Conservation (phyloP, 192 early-diverging fungal genomes). For the Thoreauomyces humboldtii region DNA sequence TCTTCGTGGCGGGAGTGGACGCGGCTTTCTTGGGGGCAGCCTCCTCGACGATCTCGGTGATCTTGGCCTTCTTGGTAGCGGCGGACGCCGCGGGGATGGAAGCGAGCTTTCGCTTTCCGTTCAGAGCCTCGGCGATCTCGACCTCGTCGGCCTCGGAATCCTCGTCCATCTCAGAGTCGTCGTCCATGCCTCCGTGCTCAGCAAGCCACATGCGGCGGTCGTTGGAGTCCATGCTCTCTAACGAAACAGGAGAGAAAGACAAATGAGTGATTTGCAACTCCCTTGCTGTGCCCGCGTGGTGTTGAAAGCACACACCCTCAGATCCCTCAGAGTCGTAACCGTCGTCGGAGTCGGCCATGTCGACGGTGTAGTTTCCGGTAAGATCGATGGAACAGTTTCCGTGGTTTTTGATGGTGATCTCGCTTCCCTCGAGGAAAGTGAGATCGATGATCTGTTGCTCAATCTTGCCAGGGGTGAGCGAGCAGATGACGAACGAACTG, state of each 20-base stretch:
- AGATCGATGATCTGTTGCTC: slow-evolving; percentile 78
- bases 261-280: background rate
- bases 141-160: slow-evolving; percentile 47
- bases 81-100: slow-evolving; percentile 28
- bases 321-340: slow-evolving; percentile 43
- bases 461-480: slow-evolving; percentile 69
- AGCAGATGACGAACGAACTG: slow-evolving; percentile 76
- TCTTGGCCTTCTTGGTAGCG: slow-evolving; percentile 34
- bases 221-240: too few relatives aligned
- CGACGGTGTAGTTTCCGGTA: slow-evolving; percentile 70
- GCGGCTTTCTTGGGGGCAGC: slow-evolving; percentile 37
- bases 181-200: slow-evolving; percentile 29
- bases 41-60: slow-evolving; percentile 39
- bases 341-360: slow-evolving; percentile 45
- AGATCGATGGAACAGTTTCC: slow-evolving; percentile 70
- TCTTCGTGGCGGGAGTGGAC: slow-evolving; percentile 38
- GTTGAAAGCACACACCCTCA: too few relatives aligned
- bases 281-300: background rate
- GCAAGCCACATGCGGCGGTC: too few relatives aligned
- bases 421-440: slow-evolving; percentile 56
- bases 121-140: slow-evolving; percentile 42
- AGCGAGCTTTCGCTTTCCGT: background rate
- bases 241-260: too few relatives aligned
- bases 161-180: slow-evolving; percentile 39
- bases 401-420: slow-evolving; percentile 70